A percentile compares a stretch with the other conserved stretches of the same genome.
Evolutionary conservation across 2,329 filamentous ascomycete genomes (phyloP).

Genomic region (Biscogniauxia marginata): DNA sequence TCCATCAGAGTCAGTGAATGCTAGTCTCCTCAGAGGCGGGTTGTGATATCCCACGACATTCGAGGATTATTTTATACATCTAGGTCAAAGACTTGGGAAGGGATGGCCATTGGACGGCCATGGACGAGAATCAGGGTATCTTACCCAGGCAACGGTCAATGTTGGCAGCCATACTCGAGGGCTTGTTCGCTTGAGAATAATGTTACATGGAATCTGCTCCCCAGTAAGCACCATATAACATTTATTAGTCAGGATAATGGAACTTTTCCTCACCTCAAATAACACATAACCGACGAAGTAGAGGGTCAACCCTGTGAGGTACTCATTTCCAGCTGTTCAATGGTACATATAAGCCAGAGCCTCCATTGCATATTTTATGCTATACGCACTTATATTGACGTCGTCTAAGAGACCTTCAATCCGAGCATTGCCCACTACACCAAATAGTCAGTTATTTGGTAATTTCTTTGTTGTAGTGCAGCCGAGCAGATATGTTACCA

Average conservation of each 20-base stretch:
- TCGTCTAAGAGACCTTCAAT: slow-evolving; percentile 55
- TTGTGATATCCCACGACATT: not conserved
- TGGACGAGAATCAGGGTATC: no score
- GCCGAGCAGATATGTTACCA: slow-evolving; percentile 36
- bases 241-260: not conserved
- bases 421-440: slow-evolving; percentile 55
- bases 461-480: slow-evolving; percentile 29
- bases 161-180: slow-evolving; percentile 57
- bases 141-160: slow-evolving; percentile 51
- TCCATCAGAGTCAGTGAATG: not conserved
- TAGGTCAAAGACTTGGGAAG: no score
- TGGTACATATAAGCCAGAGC: no score
- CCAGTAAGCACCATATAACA: slow-evolving; percentile 7
- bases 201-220: slow-evolving; percentile 56
- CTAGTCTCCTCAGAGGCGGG: no score
- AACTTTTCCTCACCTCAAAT: slow-evolving; percentile 46
- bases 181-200: slow-evolving; percentile 60
- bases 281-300: slow-evolving; percentile 64
- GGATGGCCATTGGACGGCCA: no score
- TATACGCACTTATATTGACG: slow-evolving; percentile 49
- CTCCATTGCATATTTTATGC: no score
- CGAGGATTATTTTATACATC: no score
- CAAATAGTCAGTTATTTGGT: not conserved
- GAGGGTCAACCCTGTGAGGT: slow-evolving; percentile 63
- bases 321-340: slow-evolving; percentile 54